A percentile compares a stretch with the other conserved stretches of the same genome.
Evolutionary conservation across 2,329 filamentous ascomycete species (phyloP).

Genomic region (Bipolaris oryzae): DNA sequence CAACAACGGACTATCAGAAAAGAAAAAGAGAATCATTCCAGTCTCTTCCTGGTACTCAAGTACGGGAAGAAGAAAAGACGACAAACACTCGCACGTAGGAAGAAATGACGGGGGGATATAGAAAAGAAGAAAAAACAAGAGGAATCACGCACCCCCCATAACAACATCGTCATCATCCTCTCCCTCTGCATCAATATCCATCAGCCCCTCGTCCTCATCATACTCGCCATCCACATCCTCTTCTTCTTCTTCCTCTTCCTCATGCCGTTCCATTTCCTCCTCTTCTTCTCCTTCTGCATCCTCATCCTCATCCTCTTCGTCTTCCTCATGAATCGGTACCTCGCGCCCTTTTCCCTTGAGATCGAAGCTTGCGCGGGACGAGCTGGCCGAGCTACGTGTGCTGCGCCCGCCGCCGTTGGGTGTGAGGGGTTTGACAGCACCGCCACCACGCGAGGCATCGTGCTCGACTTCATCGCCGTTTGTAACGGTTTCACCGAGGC

Average conservation of each 20-base stretch:
- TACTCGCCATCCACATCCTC: slow-evolving; percentile 27
- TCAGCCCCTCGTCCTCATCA: slow-evolving; percentile 16
- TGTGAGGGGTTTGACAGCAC: slow-evolving; percentile 34
- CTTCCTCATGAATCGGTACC: slow-evolving; percentile 37
- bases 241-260: slow-evolving; percentile 23
- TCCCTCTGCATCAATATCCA: slow-evolving; percentile 24
- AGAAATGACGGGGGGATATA: neutral
- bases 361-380: slow-evolving; percentile 34
- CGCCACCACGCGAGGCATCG: slow-evolving; percentile 15
- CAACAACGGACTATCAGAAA: neutral
- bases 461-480: slow-evolving; percentile 44
- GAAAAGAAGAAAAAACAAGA: neutral
- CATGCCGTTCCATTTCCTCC: slow-evolving; percentile 5
- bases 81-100: neutral
- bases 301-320: slow-evolving; percentile 34
- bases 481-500: slow-evolving; percentile 50
- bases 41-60: neutral
- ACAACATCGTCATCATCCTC: slow-evolving; percentile 39
- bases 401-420: slow-evolving; percentile 39
- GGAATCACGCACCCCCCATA: slow-evolving; percentile 12
- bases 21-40: neutral
- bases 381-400: slow-evolving; percentile 40
- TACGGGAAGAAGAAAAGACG: neutral
- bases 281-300: slow-evolving; percentile 31
- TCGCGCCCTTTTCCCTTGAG: slow-evolving; percentile 37